Conservation (phyloP, 345 rosid species). For the Eucalyptus victrix region DNA sequence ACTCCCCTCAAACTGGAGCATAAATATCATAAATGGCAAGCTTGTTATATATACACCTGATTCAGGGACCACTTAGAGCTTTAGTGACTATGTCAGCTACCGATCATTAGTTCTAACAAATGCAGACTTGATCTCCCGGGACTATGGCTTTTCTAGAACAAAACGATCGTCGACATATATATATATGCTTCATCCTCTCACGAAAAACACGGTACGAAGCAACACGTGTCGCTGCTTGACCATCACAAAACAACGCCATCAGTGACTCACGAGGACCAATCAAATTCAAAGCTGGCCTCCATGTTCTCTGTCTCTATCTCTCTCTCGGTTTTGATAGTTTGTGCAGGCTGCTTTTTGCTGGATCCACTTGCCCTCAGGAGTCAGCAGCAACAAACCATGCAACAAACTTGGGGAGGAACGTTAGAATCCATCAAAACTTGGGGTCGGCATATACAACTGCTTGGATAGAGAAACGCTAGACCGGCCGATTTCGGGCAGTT, state of each 20-base stretch:
- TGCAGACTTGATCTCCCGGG: background rate
- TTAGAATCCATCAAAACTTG: background rate
- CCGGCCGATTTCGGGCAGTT: too few relatives aligned
- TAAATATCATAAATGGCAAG: background rate
- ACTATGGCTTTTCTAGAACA: background rate
- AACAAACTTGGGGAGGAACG: background rate
- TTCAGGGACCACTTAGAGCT: background rate
- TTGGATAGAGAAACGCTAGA: too few relatives aligned
- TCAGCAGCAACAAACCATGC: background rate
- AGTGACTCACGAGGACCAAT: background rate
- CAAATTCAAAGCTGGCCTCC: background rate
- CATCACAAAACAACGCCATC: background rate
- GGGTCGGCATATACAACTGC: too few relatives aligned
- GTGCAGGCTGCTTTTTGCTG: background rate
- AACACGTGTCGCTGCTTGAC: background rate
- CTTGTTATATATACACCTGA: background rate
- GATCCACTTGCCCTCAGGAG: background rate
- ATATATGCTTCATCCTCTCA: background rate
- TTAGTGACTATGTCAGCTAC: background rate
- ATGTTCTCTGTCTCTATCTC: background rate
- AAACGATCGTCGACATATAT: background rate
- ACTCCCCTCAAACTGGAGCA: background rate
- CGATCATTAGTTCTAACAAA: background rate
- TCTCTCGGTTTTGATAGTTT: background rate
- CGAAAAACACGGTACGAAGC: background rate